Evolutionary conservation across 371 early-diverging fungal genomes (phyloP), one percentile per base, ranked within the genome.

Genomic region (Actinomortierella ambigua): DNA sequence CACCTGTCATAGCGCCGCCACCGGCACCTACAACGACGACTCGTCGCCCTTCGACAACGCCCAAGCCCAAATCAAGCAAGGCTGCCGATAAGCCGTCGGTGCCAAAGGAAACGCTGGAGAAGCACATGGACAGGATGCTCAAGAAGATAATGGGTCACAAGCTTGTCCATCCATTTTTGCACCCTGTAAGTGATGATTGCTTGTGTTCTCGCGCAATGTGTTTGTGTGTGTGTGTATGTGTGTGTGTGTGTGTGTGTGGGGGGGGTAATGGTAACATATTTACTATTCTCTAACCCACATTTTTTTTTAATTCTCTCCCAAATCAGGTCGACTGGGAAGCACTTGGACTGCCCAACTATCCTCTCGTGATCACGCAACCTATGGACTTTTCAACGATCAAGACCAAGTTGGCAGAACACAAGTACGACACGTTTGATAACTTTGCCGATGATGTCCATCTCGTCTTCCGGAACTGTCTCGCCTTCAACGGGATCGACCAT

Each of bases 391-490:
- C 84, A 1, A 89, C 92, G 39, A 88, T 89, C 42, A 80, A 85
- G 50, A 81, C 81, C 55, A 94, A 94, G 50, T 62, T 95, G 27
- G 82, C 77, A 17, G 49, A 51, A 0, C 80, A 82, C 24, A 77
- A 75, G 52, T 93, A 93, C 58, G 54, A 66, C n/a, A 77, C 54
- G 5, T 67, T 84, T 6, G 77, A 80, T 39, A 85, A 87, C 40
- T 90, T 93, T 65, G 86, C 88, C 28, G 88, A 80, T 52, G 93
- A 93, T 65, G 66, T 94, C 26, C 78, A 86, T 7, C 68, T 92
- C 58, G 90, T 96, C 64, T 84, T 94, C 20, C 79, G 81, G 24
- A 98, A 99, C 80, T 98, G 98, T 75, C 90, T 84, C 60, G 77
- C 79, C 5, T 99, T 95, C 71, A 99, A 99, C 69, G 94, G 89